Percentiles rank a stretch among this genome's conserved stretches.
Conservation (phyloP, 1,284 basidiomycete species). For the Paramarasmius palmivorus region DNA sequence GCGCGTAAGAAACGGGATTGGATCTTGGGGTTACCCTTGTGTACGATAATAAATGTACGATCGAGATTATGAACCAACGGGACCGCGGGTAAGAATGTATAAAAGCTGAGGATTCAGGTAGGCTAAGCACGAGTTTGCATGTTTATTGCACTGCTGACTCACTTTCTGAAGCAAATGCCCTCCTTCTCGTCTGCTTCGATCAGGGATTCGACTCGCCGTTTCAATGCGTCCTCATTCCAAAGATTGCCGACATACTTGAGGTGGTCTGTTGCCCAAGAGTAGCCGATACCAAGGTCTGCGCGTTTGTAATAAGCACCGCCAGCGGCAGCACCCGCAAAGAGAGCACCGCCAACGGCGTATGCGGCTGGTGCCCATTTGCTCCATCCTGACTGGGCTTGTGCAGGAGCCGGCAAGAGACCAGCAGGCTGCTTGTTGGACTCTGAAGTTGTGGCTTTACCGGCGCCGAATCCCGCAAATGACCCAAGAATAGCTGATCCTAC, state of each 20-base stretch:
- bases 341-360: conserved; percentile 64
- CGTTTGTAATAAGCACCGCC: conserved; percentile 81
- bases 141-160: conserved; percentile 36
- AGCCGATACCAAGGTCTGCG: conserved; percentile 70
- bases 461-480: conserved; percentile 49
- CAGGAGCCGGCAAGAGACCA: conserved; percentile 25
- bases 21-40: conserved; percentile 51
- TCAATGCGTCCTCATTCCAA: conserved; percentile 78
- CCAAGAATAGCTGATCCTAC: conserved; percentile 59
- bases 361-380: conserved; percentile 64
- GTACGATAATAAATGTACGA: conserved; percentile 80
- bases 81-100: conserved; percentile 69
- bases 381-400: conserved; percentile 43
- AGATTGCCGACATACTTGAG: conserved; percentile 88
- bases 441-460: conserved; percentile 37
- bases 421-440: conserved; percentile 27
- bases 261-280: conserved; percentile 84
- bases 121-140: background rate
- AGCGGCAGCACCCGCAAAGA: conserved; percentile 84
- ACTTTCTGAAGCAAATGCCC: conserved; percentile 78
- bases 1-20: conserved; percentile 61
- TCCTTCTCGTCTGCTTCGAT: conserved; percentile 58
- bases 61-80: conserved; percentile 50
- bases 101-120: conserved; percentile 55
- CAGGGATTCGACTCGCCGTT: conserved; percentile 62